Evolutionary conservation across 441 rosid genomes (phyloP).

Genomic region (Theobroma grandiflorum): DNA sequence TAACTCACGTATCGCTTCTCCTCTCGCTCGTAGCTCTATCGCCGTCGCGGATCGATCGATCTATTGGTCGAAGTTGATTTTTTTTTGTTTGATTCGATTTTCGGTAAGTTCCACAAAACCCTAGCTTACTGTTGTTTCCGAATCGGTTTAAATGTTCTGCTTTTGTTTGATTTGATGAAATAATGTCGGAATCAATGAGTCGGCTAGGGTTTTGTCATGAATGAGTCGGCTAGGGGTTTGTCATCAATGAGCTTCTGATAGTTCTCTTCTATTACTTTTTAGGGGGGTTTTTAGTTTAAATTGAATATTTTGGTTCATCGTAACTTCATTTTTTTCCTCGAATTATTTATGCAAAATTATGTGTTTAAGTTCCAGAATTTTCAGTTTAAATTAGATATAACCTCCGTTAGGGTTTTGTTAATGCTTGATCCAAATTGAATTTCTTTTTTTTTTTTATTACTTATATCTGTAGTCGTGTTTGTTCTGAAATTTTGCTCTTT

Average conservation of each 20-base stretch:
- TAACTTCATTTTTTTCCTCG: neutral
- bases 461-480: neutral
- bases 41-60: neutral
- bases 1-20: neutral
- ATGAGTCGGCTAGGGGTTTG: conserved; percentile 17
- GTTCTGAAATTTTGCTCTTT: neutral
- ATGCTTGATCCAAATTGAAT: neutral
- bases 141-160: neutral
- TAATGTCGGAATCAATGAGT: neutral
- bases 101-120: conserved; percentile 10
- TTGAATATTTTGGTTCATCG: neutral
- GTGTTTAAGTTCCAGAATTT: neutral
- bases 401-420: neutral
- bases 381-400: conserved; percentile 7
- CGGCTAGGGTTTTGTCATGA: conserved; percentile 19
- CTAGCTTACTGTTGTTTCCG: neutral
- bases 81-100: neutral
- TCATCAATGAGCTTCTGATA: neutral
- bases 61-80: neutral
- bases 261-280: neutral
- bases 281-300: neutral
- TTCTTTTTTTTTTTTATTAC: neutral
- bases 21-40: neutral
- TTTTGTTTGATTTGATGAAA: conserved; percentile 9
- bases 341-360: neutral